Evolutionary conservation across 208 protist species (phyloP), one percentile per base, ranked within the genome.

Genomic region (Leishmania tarentolae): DNA sequence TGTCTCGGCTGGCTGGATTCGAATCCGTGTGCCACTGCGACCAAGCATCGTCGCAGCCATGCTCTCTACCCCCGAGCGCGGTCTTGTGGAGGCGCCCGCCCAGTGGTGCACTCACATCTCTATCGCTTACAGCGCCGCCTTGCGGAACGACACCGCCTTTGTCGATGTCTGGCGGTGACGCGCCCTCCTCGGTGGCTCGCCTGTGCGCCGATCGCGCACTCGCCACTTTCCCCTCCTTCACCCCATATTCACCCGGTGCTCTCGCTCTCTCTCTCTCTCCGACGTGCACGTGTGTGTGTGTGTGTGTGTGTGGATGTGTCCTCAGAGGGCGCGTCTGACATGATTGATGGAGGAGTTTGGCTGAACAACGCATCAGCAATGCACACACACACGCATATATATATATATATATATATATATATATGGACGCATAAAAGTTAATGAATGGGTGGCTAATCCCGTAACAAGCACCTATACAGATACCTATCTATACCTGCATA

Each of bases 101-200:
- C 11, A 46, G 37, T 52, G 57, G n/a, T 40, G 19, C 47, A 76
- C 87, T 31, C 53, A 81, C 35, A 47, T 97, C 24, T 90, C 91
- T 0, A 88, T 97, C 40, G 93, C 90, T 37, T 94, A 87, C 80
- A 87, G 88, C n/a, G 61, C 87, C 3, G 65, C 63, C 4, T 65
- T 95, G 68, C 85, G 87, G 40, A 74, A 78, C 28, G 93, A 97
- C 52, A 95, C 92, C 21, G 37, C 78, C 56, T 93, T 92, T 76
- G 81, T 92, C 73, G 89, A 93, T 69, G 57, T 75, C 31, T 91
- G 83, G 69, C 75, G 74, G 11, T 76, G 37, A 13, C 24, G 37
- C 4, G 53, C 56, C 37, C 8, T 42, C 17, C 9, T 42, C 66
- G 6, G 37, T n/a, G 28, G 0, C 21, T 71, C 40, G 44, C 4